Conservation (phyloP, 1,284 basidiomycete species). For the Fomitopsis betulina region DNA sequence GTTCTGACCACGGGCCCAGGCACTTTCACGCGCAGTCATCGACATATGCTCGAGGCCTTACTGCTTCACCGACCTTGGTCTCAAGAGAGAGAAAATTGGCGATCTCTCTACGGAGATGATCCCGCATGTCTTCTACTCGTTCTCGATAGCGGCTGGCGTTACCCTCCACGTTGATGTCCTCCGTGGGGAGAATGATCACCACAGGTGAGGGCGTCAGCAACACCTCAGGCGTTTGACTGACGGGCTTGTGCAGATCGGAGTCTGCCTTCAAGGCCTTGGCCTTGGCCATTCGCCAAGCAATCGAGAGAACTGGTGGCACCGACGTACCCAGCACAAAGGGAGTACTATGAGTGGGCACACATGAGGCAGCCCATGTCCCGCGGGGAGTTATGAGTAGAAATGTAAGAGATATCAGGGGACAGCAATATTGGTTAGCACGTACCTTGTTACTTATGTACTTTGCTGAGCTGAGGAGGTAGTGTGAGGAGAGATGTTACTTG, state of each 20-base stretch:
- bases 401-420: neutral
- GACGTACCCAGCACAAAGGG: constrained; percentile 99
- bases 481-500: neutral
- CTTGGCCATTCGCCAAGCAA: constrained; percentile 91
- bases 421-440: neutral
- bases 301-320: constrained; percentile 82
- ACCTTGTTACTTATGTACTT: constrained; percentile 5
- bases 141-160: constrained; percentile 86
- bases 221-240: constrained; percentile 4
- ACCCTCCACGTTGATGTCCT: constrained; percentile 94
- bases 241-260: constrained; percentile 67
- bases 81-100: constrained; percentile 95
- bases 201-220: constrained; percentile 59
- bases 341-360: constrained; percentile 48
- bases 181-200: constrained; percentile 96
- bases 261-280: constrained; percentile 98
- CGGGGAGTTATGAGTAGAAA: neutral
- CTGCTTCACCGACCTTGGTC: constrained; percentile 87
- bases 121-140: constrained; percentile 91
- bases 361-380: too few species aligned
- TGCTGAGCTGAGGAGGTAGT: neutral
- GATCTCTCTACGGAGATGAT: constrained; percentile 98
- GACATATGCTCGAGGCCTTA: constrained; percentile 98
- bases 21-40: constrained; percentile 91
- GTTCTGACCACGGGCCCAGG: constrained; percentile 41